phyloP scores from a whole-genome alignment of 2,329 filamentous ascomycete genomes.

The Conoideocrella luteorostrata region DNA sequence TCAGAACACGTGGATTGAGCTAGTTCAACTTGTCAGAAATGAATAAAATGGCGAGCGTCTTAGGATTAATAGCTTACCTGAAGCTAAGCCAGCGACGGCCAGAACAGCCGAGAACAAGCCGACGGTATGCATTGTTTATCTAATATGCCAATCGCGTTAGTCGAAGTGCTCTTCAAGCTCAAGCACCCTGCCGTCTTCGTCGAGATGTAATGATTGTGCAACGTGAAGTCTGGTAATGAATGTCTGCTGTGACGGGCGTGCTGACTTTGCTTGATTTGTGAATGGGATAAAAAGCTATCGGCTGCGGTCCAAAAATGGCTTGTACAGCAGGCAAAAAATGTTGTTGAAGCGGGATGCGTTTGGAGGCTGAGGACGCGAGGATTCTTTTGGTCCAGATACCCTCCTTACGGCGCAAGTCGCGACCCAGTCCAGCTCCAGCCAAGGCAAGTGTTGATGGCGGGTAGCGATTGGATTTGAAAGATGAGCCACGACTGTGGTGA shows the following conservation, averaged over 20 bases:
- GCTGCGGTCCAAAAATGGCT: conserved; percentile 17
- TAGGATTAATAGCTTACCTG: conserved; percentile 30
- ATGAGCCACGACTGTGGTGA: neutral
- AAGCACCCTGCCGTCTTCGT: no score
- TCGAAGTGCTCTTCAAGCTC: neutral
- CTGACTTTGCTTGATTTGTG: conserved; percentile 14
- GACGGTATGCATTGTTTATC: conserved; percentile 41
- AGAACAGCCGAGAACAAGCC: conserved; percentile 38
- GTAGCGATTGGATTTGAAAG: neutral
- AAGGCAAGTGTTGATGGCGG: conserved; percentile 2
- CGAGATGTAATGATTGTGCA: no score
- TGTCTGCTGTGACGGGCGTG: neutral
- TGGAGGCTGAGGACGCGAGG: neutral
- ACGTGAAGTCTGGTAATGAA: neutral
- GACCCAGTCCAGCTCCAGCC: neutral
- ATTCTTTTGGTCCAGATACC: conserved; percentile 2
- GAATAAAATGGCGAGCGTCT: neutral
- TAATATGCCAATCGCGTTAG: conserved; percentile 5
- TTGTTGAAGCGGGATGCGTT: conserved; percentile 10
- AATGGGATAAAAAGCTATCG: conserved; percentile 14
- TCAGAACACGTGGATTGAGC: conserved; percentile 33
- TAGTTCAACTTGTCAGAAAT: conserved; percentile 2
- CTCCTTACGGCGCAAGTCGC: conserved; percentile 6
- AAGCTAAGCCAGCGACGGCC: conserved; percentile 35
- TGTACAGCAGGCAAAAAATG: conserved; percentile 16